phyloP scores from a whole-genome alignment of 2,329 filamentous ascomycete genomes.

The Acephala macrosclerotiorum region DNA sequence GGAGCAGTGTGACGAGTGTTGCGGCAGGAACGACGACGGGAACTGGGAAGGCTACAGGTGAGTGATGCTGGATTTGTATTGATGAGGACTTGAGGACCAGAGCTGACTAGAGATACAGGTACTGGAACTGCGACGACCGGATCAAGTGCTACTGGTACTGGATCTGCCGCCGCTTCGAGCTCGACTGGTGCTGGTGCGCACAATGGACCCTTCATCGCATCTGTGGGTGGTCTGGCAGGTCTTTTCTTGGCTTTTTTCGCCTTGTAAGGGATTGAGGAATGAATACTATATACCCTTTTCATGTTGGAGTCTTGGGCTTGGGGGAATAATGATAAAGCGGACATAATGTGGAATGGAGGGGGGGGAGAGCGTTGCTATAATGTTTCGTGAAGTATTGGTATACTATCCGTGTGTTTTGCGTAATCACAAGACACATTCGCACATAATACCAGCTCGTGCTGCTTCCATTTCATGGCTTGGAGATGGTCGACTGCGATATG shows the following conservation, averaged over 20 bases:
- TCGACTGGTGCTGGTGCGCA: constrained; percentile 1
- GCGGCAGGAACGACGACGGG: not conserved
- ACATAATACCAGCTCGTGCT: no score
- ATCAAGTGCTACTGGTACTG: constrained; percentile 5
- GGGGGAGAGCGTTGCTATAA: no score
- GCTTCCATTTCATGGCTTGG: no score
- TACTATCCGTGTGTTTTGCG: no score
- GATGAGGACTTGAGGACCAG: not conserved
- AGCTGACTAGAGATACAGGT: not conserved
- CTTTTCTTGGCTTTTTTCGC: constrained; percentile 11
- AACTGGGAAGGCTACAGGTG: not conserved
- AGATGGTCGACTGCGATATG: no score
- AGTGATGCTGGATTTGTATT: not conserved
- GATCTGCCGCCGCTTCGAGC: constrained; percentile 3
- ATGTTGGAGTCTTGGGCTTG: not conserved
- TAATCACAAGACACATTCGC: no score
- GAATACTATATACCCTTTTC: not conserved
- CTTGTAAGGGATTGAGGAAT: not conserved
- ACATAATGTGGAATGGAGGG: not conserved
- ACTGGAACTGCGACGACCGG: not conserved
- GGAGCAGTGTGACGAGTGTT: not conserved
- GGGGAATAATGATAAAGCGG: constrained; percentile 2
- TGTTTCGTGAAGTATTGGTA: no score
- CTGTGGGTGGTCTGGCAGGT: constrained; percentile 3
- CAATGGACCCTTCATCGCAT: constrained; percentile 5